These are phyloP conservation scores for Artomyces pyxidatus DNA, from an alignment of 768 basidiomycete genomes.

Conservation along the genomic window DNA sequence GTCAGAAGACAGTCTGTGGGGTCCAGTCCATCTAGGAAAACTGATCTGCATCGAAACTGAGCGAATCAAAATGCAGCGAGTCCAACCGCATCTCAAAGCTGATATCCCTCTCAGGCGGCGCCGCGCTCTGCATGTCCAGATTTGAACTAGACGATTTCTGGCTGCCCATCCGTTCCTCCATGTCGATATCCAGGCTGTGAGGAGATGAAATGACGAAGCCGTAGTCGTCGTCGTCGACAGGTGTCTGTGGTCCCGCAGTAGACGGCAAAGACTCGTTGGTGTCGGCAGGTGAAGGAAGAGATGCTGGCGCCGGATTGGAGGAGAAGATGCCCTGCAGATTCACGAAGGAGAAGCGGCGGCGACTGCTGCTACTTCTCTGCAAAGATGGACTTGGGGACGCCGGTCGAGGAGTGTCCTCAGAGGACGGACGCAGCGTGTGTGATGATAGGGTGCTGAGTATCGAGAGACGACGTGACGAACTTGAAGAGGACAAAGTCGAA, in stretches of 20 bases:
- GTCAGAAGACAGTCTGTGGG: background rate
- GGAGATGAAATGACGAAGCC: background rate
- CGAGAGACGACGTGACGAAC: background rate
- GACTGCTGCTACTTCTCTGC: slow-evolving; percentile 20
- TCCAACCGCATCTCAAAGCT: slow-evolving; percentile 62
- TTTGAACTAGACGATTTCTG: background rate
- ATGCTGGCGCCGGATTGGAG: slow-evolving; percentile 9
- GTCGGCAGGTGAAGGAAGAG: slow-evolving; percentile 1
- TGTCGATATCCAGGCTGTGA: background rate
- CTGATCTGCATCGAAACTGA: slow-evolving; percentile 58
- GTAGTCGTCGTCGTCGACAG: background rate
- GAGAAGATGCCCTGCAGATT: slow-evolving; percentile 27
- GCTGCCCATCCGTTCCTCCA: background rate
- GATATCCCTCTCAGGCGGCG: slow-evolving; percentile 24
- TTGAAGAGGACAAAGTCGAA: slow-evolving; percentile 1
- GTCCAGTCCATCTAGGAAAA: slow-evolving; percentile 28
- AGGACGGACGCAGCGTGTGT: slow-evolving; percentile 5
- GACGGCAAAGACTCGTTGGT: slow-evolving; percentile 4
- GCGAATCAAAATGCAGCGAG: slow-evolving; percentile 63
- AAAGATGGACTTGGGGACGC: slow-evolving; percentile 18
- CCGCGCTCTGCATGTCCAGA: background rate
- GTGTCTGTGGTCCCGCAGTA: background rate
- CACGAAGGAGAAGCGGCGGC: slow-evolving; percentile 25
- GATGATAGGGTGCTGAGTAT: background rate
- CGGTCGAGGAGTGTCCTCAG: slow-evolving; percentile 4